Conservation (phyloP, 208 protist genomes). For the Leishmania gerbilli region DNA sequence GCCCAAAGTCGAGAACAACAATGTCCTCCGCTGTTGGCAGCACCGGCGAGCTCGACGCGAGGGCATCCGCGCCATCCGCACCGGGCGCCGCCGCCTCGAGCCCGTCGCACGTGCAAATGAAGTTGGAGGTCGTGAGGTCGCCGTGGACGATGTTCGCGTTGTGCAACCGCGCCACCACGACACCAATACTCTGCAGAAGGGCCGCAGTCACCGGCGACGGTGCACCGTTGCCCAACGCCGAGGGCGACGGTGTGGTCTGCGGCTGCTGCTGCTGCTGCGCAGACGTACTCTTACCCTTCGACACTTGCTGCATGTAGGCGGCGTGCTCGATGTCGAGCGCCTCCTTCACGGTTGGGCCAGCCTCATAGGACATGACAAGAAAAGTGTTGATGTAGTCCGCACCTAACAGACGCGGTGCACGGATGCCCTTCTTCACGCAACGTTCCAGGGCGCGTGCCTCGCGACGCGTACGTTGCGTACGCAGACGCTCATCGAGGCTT, state of each 20-base stretch:
- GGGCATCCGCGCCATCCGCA: not conserved
- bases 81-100: not conserved
- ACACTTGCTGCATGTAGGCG: not conserved
- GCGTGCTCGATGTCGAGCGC: conserved; percentile 47
- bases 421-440: conserved; percentile 64
- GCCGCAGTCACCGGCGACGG: conserved; percentile 31
- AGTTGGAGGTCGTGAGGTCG: conserved; percentile 98
- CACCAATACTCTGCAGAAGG: conserved; percentile 83
- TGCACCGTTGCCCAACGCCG: not conserved
- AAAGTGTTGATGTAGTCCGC: conserved; percentile 54
- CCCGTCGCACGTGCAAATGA: conserved; percentile 60
- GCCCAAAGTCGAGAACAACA: conserved; percentile 97
- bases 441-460: conserved; percentile 75
- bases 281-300: not conserved
- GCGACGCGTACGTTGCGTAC: conserved; percentile 74
- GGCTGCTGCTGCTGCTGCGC: not conserved
- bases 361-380: conserved; percentile 86
- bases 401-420: conserved; percentile 58
- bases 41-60: not conserved
- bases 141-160: conserved; percentile 94
- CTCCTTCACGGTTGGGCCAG: conserved; percentile 69
- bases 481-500: conserved; percentile 72
- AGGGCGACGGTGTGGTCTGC: conserved; percentile 19
- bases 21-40: conserved; percentile 39
- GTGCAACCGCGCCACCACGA: conserved; percentile 91